Evolutionary conservation across 129 eudicot genomes (phyloP).

Genomic region (Arctium lappa): DNA sequence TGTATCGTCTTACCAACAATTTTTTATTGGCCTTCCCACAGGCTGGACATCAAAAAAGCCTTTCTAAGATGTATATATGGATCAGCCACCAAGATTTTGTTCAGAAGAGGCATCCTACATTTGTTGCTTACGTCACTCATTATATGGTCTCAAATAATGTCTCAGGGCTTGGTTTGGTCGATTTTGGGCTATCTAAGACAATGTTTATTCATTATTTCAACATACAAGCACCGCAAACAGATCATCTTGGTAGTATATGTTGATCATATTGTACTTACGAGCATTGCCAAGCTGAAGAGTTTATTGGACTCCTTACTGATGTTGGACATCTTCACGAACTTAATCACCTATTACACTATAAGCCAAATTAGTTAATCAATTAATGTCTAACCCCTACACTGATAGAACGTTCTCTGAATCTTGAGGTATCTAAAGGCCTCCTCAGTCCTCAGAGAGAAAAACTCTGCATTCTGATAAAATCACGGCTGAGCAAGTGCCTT

Average conservation of each 20-base stretch:
- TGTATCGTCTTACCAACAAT: not conserved
- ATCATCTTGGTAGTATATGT: not conserved
- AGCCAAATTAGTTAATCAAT: too few relatives aligned
- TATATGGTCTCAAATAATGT: not conserved
- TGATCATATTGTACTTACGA: not conserved
- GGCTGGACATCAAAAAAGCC: not conserved
- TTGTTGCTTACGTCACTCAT: not conserved
- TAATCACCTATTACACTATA: not conserved
- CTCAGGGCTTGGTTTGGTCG: not conserved
- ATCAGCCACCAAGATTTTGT: not conserved
- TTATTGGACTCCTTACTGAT: not conserved
- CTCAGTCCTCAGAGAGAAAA: too few relatives aligned
- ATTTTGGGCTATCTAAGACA: not conserved
- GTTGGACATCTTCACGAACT: not conserved
- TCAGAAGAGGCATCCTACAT: not conserved
- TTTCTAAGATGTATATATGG: not conserved
- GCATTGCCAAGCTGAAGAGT: not conserved
- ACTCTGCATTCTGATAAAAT: too few relatives aligned
- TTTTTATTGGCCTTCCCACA: not conserved
- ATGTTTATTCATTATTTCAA: not conserved
- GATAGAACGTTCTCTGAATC: not conserved
- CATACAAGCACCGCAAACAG: not conserved
- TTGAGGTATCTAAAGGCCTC: too few relatives aligned
- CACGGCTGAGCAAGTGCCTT: too few relatives aligned
- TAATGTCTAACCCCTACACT: not conserved